A percentile compares a stretch with the other conserved stretches of the same genome.
Evolutionary conservation across 306 rosid genomes (phyloP).

Genomic region (Arachis stenosperma): DNA sequence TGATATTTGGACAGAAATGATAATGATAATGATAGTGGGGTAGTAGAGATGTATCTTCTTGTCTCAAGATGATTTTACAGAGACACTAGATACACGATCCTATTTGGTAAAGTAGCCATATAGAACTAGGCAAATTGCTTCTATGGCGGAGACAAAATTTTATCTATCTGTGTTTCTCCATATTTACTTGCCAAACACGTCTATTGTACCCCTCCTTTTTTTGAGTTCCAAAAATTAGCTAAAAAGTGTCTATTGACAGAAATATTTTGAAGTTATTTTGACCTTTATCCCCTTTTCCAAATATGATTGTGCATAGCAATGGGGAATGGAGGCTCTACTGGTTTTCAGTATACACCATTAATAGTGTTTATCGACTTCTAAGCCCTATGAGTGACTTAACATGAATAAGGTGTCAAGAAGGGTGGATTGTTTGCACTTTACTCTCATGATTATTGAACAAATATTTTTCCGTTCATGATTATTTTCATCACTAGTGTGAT

Average conservation of each 20-base stretch:
- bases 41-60: too few relatives aligned
- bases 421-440: slow-evolving; percentile 19
- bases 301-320: background rate
- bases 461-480: background rate
- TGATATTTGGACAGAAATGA: too few relatives aligned
- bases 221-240: too few relatives aligned
- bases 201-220: too few relatives aligned
- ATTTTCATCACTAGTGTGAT: slow-evolving; percentile 27
- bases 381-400: slow-evolving; percentile 5
- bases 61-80: too few relatives aligned
- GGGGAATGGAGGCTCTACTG: slow-evolving; percentile 5
- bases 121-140: background rate
- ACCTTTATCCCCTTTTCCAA: too few relatives aligned
- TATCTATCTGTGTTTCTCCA: background rate
- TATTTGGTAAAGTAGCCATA: too few relatives aligned
- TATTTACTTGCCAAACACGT: too few relatives aligned
- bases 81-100: too few relatives aligned
- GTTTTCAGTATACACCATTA: slow-evolving; percentile 1
- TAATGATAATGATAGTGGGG: too few relatives aligned
- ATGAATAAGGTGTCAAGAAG: background rate
- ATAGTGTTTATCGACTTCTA: slow-evolving; percentile 18
- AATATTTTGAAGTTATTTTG: too few relatives aligned
- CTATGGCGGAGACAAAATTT: background rate
- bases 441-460: background rate
- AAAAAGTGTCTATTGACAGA: too few relatives aligned